phyloP scores from a whole-genome alignment of 345 rosid species.

The Psidium friedrichsthalianum region DNA sequence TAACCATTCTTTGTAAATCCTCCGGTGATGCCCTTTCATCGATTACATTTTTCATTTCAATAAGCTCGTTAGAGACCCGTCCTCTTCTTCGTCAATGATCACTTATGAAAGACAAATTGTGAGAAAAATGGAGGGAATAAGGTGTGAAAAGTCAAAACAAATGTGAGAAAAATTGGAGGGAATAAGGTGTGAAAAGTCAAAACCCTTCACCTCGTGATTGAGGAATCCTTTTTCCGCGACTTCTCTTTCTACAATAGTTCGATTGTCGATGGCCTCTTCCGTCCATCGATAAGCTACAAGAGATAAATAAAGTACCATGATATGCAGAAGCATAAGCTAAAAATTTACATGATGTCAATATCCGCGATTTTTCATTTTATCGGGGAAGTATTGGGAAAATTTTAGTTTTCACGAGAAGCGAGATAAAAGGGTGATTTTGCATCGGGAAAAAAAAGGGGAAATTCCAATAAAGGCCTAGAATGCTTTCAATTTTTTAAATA shows the following conservation, averaged over 20 bases:
- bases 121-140: background rate
- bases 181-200: background rate
- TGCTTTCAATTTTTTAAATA: no score
- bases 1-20: background rate
- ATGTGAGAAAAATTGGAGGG: background rate
- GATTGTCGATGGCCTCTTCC: background rate
- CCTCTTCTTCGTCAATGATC: background rate
- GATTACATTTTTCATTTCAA: background rate
- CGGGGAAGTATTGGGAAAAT: background rate
- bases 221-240: background rate
- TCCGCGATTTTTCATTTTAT: background rate
- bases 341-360: background rate
- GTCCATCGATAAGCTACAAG: background rate
- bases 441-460: no score
- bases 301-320: background rate
- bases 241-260: background rate
- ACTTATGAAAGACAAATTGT: accelerated
- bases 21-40: background rate
- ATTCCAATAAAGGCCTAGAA: no score
- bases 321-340: background rate
- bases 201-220: background rate
- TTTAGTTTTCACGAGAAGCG: background rate
- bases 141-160: background rate
- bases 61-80: background rate
- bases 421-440: background rate